phyloP scores from a whole-genome alignment of 2,329 filamentous ascomycete species.

The Cytospora piceae region DNA sequence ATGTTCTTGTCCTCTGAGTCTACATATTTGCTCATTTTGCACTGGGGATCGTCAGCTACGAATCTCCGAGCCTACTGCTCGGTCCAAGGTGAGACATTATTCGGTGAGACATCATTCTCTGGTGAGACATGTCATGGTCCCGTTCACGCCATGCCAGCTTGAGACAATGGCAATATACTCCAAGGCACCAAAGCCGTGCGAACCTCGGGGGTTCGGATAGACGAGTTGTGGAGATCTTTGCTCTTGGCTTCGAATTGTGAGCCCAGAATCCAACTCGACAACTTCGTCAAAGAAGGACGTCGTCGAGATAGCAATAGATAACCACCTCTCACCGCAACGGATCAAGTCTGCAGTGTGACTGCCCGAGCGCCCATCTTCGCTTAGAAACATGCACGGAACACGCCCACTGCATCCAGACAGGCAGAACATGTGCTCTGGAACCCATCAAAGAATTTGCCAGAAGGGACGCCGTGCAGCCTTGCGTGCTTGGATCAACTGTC shows the following conservation, averaged over 20 bases:
- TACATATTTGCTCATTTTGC: background rate
- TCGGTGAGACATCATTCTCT: background rate
- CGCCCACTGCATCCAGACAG: background rate
- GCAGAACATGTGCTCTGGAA: slow-evolving; percentile 11
- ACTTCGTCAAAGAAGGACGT: background rate
- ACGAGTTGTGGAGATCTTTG: background rate
- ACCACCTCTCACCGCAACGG: background rate
- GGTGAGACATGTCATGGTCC: background rate
- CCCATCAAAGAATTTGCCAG: slow-evolving; percentile 12
- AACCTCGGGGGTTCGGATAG: background rate
- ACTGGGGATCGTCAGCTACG: background rate
- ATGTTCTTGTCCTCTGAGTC: background rate
- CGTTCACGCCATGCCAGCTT: too few relatives aligned
- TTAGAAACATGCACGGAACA: background rate
- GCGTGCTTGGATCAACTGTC: slow-evolving; percentile 11
- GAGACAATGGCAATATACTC: too few relatives aligned
- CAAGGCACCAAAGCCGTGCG: too few relatives aligned
- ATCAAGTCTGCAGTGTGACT: background rate
- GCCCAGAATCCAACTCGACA: background rate
- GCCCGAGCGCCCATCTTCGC: background rate
- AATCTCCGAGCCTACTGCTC: background rate
- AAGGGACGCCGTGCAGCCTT: slow-evolving; percentile 14
- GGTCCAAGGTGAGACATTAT: background rate
- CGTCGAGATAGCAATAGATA: background rate
- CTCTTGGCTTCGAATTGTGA: background rate